Conservation (phyloP, 1,284 basidiomycete species). For the Cryptococcus sp. region DNA sequence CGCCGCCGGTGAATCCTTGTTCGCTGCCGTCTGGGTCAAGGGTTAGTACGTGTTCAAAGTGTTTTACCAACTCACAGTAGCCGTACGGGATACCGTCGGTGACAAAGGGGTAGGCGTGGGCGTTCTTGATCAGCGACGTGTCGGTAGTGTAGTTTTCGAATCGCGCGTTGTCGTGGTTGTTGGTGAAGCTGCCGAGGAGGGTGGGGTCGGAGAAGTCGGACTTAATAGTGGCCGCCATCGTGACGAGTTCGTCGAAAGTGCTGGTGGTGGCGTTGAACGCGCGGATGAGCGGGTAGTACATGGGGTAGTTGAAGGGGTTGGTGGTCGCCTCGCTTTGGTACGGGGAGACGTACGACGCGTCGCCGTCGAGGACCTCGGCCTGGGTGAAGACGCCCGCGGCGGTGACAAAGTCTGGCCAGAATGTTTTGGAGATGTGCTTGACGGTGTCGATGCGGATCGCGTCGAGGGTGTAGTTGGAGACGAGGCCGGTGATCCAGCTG, state of each 20-base stretch:
- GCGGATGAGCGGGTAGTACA: conserved; percentile 56
- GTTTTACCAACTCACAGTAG: conserved; percentile 42
- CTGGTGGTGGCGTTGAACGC: conserved; percentile 33
- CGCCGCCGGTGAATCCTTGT: conserved; percentile 55
- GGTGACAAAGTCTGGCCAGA: conserved; percentile 54
- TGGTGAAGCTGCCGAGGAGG: conserved; percentile 51
- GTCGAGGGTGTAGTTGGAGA: conserved; percentile 52
- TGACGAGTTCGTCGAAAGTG: conserved; percentile 24
- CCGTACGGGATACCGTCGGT: conserved; percentile 61
- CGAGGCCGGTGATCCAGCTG: conserved; percentile 53
- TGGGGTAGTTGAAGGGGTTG: conserved; percentile 62
- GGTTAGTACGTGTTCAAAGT: neutral
- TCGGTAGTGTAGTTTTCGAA: conserved; percentile 37
- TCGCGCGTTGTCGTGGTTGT: conserved; percentile 55
- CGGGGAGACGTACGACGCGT: conserved; percentile 39
- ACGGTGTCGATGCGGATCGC: conserved; percentile 56
- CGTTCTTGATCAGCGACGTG: conserved; percentile 52
- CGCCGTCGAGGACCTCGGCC: conserved; percentile 54
- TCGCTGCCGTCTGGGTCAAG: conserved; percentile 34
- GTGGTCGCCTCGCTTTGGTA: conserved; percentile 54
- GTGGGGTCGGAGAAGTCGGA: conserved; percentile 44
- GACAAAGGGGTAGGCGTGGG: conserved; percentile 54
- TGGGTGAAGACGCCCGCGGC: conserved; percentile 53
- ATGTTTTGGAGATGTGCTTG: conserved; percentile 55
- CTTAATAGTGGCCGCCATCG: conserved; percentile 29